Base-by-base conservation (phyloP, 331 rosid genomes). In the Acacia pycnantha region DNA sequence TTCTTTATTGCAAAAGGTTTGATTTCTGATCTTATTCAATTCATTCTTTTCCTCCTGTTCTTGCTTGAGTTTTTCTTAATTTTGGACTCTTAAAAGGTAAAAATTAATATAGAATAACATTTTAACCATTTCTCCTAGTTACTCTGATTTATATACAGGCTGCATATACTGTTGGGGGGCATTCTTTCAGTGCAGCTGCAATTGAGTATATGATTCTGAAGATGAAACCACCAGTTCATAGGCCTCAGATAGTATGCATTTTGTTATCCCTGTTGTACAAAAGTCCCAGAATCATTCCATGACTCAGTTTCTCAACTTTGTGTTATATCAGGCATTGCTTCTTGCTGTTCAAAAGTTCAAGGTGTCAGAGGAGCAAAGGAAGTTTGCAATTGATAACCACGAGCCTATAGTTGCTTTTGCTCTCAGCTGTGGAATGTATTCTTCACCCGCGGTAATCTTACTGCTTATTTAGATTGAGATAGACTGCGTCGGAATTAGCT, bases 1-100 rank as follows among this genome's bases (percentile, higher is more conserved):
- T 87, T 92, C 93, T 76, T 87, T 92, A 81, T 81, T 88, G 97
- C 97, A 92, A 86, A 92, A 92, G 94, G 97, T 90, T 66, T 58
- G 84, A 33, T 79, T 81, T 84, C 84, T 73, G 59, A 75, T 65
- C 29, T 21, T 59, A 68, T 29, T 68, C 15, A n/a, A 44, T 31
- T 81, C 54, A 7, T 65, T 16, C 6, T 31, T 29, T 33, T n/a
- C 21, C 70, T 54, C 69, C 67, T 47, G 44, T 64, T 11, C 19
- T 29, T 24, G 8, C 35, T 40, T 11, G n/a, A 33, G 29, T 43
- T 54, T 29, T 53, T 48, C 24, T 16, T 31, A 40, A 33, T 59
- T 43, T 27, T 62, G 79, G 27, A 50, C 10, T 29, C 24, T 33
- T 48, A 15, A 9, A 48, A 37, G 40, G 44, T 61, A 24, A 66